Evolutionary conservation across 1,284 basidiomycete genomes (phyloP), one percentile per base, ranked within the genome.

Genomic region (Paramarasmius palmivorus): DNA sequence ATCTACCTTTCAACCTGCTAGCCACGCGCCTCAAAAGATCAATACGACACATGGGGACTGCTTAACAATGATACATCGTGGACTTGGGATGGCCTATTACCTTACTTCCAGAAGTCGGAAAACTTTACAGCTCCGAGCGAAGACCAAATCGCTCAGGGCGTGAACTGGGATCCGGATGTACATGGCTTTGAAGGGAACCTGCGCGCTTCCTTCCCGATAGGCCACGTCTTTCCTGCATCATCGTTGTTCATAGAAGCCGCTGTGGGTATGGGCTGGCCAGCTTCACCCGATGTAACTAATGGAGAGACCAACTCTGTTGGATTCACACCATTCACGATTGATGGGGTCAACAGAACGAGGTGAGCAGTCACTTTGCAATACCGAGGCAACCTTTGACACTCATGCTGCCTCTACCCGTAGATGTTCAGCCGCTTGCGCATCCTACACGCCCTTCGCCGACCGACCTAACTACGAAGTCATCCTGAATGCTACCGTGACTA

Each of bases 121-220:
- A 44, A 56, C 9, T 66, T 68, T 50, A 65, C 66, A 1, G 63
- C 64, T 4, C 69, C 69, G 4, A 67, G 65, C 37, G 57, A 56
- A 3, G 58, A 60, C 15, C 69, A 71, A 45, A 37, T 49, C 3
- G 49, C 58, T 2, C 58, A 59, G 29, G 69, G 66, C n/a, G 65
- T 60, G 1, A 44, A 53, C 20, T 67, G 56, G 47, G 45, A 58
- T 17, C 52, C 59, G 3, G 50, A 60, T 8, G 57, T 65, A 2
- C 68, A 65, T 45, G 67, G 66, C 6, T 58, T 60, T 22, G 36
- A 49, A 37, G 66, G 66, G 1, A 48, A 61, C 25, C 64, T 68
- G 22, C 65, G 67, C 54, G 63, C 65, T 14, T 67, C 67, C 4
- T 68, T 65, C 35, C 67, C 67, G n/a, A 68, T n/a, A n/a, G n/a